Percentiles rank a stretch among this genome's conserved stretches.
Evolutionary conservation across 306 rosid genomes (phyloP).

Genomic region (Trifolium subterraneum): DNA sequence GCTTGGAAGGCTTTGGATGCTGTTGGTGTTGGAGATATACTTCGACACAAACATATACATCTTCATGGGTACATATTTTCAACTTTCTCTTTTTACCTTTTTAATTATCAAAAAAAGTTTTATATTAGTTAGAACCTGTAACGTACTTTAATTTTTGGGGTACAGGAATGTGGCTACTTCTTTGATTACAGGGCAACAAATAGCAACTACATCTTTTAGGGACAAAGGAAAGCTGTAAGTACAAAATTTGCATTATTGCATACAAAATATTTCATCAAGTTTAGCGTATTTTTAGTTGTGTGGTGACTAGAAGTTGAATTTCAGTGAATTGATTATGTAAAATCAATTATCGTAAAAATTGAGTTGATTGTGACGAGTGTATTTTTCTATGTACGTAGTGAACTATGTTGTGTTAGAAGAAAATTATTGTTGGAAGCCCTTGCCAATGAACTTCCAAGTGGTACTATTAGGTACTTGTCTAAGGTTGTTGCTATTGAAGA

Average conservation of each 20-base stretch:
- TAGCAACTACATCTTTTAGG: constrained; percentile 40
- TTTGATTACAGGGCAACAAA: constrained; percentile 53
- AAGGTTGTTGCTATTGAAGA: constrained; percentile 73
- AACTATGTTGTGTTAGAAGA: constrained; percentile 63
- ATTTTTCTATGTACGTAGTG: constrained; percentile 22
- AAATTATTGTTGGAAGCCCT: constrained; percentile 62
- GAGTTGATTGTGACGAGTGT: too few relatives aligned
- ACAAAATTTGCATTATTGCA: background rate
- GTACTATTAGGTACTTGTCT: constrained; percentile 68
- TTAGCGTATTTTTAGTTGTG: too few relatives aligned
- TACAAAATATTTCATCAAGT: too few relatives aligned
- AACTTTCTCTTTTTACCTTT: too few relatives aligned
- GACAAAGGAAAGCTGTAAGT: constrained; percentile 52
- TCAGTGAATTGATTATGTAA: too few relatives aligned
- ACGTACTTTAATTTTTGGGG: background rate
- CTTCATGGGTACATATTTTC: constrained; percentile 24
- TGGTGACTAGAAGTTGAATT: too few relatives aligned
- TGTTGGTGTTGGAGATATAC: constrained; percentile 57
- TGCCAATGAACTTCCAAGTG: constrained; percentile 69
- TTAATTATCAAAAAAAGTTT: too few relatives aligned
- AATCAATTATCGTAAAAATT: too few relatives aligned
- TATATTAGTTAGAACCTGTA: too few relatives aligned
- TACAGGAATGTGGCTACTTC: constrained; percentile 49
- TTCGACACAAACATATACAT: constrained; percentile 57
- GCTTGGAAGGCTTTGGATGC: constrained; percentile 88